Conservation (phyloP, 2,329 filamentous ascomycete genomes). For the Penicillium digitatum region DNA sequence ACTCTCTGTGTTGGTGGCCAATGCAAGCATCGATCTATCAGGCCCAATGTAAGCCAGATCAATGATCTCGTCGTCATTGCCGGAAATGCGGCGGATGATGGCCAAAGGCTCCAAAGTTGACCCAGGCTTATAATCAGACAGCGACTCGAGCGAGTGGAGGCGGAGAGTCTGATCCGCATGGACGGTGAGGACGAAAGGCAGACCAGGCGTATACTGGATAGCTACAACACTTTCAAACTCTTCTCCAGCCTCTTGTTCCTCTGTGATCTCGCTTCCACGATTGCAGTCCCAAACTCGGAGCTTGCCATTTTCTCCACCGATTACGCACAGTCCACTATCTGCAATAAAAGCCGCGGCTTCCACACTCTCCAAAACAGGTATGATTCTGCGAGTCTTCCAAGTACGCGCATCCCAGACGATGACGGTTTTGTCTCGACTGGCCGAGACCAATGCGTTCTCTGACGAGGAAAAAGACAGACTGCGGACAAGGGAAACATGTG, state of each 20-base stretch:
- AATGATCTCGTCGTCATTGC: constrained; percentile 96
- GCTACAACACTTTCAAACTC: constrained; percentile 68
- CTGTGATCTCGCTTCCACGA: constrained; percentile 72
- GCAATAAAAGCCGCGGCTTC: constrained; percentile 78
- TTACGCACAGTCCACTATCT: constrained; percentile 69
- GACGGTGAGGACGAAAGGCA: constrained; percentile 72
- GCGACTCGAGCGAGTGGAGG: constrained; percentile 58
- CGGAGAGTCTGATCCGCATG: constrained; percentile 86
- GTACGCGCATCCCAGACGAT: constrained; percentile 84
- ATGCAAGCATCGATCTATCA: constrained; percentile 74
- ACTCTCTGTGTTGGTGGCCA: constrained; percentile 94
- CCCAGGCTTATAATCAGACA: constrained; percentile 35
- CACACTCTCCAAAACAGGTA: constrained; percentile 79
- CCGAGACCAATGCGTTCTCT: constrained; percentile 74
- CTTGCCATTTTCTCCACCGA: constrained; percentile 77
- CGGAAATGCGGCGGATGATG: constrained; percentile 75
- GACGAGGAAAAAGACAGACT: constrained; percentile 74
- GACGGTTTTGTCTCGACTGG: constrained; percentile 86
- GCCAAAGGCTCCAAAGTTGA: constrained; percentile 56
- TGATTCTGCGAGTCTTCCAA: constrained; percentile 77
- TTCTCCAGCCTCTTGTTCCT: constrained; percentile 60
- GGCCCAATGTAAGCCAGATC: constrained; percentile 82
- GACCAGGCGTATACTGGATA: constrained; percentile 60
- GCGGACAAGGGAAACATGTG: constrained; percentile 92
- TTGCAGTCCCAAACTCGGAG: constrained; percentile 79